Base-by-base conservation (phyloP, 371 early-diverging fungal genomes). In the Syncephalastrum racemosum region DNA sequence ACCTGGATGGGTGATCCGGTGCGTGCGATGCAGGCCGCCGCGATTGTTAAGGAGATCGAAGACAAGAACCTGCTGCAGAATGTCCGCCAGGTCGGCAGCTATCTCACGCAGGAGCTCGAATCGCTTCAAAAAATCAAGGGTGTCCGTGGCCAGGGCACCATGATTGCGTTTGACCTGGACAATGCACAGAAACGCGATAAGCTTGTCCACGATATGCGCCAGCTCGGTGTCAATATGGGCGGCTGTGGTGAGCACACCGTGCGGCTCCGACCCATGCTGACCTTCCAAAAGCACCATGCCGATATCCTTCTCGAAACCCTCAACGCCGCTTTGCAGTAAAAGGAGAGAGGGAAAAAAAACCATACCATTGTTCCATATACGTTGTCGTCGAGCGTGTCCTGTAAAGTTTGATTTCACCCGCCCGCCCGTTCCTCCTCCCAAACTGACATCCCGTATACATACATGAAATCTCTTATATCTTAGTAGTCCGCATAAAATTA, bases 1-100 rank as follows among this genome's bases (percentile, higher is more conserved):
- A 90, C 88, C 1, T 90, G 90, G 85, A 73, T 87, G 80, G 88
- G 88, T 3, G 90, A 90, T 53, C 87, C 86, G 1, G 78, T 88
- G 7, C 79, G 88, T 20, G 84, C 87, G 3, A 60, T 86, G 59
- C 80, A 88, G 56, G 83, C 89, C n/a, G 80, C 78, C 49, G 80
- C 83, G 6, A 85, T 90, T 51, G 71, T 88, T 1, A 52, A 77
- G 18, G 86, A 87, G 59, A 77, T 90, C 24, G 54, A 78, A 31
- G 68, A 67, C 25, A 76, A 83, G 27, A 54, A 79, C n/a, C 60
- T 90, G 16, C 52, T 86, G 23, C 54, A 71, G 49, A 83, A 86
- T 44, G 83, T 81, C 3, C 58, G 66, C 24, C 66, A 69, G n/a
- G 80, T 82, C 0, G 90, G 90, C 4, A 55, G 57, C 0, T 87